Conservation (phyloP, 495 filamentous ascomycete species). For the Articulospora tetracladia region DNA sequence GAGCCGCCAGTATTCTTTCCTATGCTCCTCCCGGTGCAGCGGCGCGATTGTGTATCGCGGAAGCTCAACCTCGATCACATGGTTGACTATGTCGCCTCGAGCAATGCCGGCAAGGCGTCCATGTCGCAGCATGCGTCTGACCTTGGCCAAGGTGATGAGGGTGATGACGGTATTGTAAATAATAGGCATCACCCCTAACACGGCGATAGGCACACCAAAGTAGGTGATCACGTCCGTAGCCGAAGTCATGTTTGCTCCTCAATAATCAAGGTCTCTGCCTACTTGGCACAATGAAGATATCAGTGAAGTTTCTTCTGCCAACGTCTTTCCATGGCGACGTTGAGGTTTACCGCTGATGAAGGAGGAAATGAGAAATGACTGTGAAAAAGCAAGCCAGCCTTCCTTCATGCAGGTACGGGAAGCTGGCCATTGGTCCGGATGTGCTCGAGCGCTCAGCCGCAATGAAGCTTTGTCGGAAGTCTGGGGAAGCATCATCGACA, state of each 20-base stretch:
- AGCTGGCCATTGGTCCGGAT: not conserved
- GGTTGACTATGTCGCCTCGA: conserved; percentile 57
- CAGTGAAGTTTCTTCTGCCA: not conserved
- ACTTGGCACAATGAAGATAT: not conserved
- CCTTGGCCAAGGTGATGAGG: conserved; percentile 49
- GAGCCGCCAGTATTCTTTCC: conserved; percentile 51
- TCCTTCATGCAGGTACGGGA: not conserved
- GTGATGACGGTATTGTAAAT: conserved; percentile 55
- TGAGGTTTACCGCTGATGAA: not conserved
- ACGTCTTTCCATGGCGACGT: not conserved
- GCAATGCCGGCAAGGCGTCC: conserved; percentile 52
- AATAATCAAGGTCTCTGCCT: no score
- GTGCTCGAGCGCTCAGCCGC: not conserved
- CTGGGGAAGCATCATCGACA: conserved; percentile 2
- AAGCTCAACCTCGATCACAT: conserved; percentile 62
- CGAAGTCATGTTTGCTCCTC: conserved; percentile 8
- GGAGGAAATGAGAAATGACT: not conserved
- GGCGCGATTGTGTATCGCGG: conserved; percentile 60
- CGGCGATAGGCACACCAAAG: conserved; percentile 61
- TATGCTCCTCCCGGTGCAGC: conserved; percentile 46
- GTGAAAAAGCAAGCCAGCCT: not conserved
- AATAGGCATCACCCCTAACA: conserved; percentile 64
- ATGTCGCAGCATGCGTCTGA: conserved; percentile 50
- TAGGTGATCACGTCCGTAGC: conserved; percentile 42
- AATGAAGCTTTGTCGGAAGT: not conserved